A percentile compares a stretch with the other conserved stretches of the same genome.
Conservation (phyloP, 2,329 filamentous ascomycete species). For the Cladosporium sp. region DNA sequence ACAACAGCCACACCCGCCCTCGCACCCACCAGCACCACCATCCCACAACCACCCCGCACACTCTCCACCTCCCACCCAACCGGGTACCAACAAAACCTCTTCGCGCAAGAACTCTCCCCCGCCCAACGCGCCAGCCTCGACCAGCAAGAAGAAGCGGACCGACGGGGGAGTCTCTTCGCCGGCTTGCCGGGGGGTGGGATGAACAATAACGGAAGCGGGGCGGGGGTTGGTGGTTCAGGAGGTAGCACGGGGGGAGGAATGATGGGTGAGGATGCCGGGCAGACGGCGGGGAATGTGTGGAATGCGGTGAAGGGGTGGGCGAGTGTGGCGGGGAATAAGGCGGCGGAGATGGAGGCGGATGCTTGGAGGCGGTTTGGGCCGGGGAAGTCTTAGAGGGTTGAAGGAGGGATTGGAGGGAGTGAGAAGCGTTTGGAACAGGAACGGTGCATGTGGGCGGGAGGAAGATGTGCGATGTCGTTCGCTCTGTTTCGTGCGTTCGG, state of each 20-base stretch:
- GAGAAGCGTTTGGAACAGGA: too few relatives aligned
- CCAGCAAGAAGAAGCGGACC: conserved; percentile 22
- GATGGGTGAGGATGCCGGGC: conserved; percentile 12
- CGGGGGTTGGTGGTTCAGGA: conserved; percentile 21
- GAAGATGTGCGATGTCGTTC: too few relatives aligned
- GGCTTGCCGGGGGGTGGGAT: conserved; percentile 36
- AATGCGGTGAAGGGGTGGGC: conserved; percentile 42
- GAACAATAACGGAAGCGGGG: conserved; percentile 32
- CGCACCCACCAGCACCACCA: conserved; percentile 34
- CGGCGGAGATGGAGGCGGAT: conserved; percentile 43
- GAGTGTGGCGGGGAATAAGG: conserved; percentile 35
- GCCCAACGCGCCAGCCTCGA: conserved; percentile 32
- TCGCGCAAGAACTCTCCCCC: conserved; percentile 38
- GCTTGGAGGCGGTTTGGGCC: conserved; percentile 43
- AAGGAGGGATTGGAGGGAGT: too few relatives aligned
- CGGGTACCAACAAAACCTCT: conserved; percentile 45
- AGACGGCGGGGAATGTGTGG: conserved; percentile 27
- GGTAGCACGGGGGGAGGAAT: conserved; percentile 14
- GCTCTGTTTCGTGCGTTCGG: too few relatives aligned
- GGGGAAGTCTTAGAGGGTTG: conserved; percentile 10
- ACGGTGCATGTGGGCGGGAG: too few relatives aligned
- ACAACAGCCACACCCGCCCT: conserved; percentile 34
- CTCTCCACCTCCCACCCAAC: conserved; percentile 39
- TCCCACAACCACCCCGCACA: conserved; percentile 26
- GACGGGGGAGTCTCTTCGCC: conserved; percentile 22